Percentiles rank a stretch among this genome's conserved stretches.
phyloP scores from a whole-genome alignment of 2,329 filamentous ascomycete genomes.

The Ceratocystis destructans region DNA sequence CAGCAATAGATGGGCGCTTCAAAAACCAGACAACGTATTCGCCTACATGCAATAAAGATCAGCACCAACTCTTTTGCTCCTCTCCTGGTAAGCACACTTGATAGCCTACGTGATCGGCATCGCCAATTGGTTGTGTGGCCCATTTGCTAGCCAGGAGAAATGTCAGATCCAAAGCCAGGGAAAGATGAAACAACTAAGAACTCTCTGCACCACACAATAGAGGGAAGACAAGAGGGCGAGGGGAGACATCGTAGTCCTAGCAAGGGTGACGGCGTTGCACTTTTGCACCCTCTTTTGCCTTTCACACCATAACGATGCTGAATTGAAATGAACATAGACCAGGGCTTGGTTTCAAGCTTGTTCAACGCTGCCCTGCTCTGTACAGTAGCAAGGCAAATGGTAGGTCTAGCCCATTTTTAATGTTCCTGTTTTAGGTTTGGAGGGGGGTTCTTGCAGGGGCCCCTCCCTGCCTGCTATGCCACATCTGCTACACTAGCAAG shows the following conservation, averaged over 20 bases:
- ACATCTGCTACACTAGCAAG: not conserved
- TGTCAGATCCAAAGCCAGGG: not conserved
- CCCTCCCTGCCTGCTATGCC: not conserved
- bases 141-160: not conserved
- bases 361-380: not conserved
- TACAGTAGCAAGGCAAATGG: not conserved
- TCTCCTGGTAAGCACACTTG: too few species aligned
- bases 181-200: not conserved
- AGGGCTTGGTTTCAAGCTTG: constrained; percentile 6
- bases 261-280: too few species aligned
- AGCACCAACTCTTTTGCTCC: not conserved
- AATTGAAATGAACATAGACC: not conserved
- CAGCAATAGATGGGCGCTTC: too few species aligned
- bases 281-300: not conserved
- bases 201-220: not conserved
- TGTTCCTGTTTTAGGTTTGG: constrained; percentile 1
- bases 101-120: not conserved
- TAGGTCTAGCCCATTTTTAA: not conserved
- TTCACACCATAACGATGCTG: not conserved
- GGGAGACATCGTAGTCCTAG: too few species aligned
- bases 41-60: not conserved
- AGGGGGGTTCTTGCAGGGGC: not conserved
- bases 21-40: too few species aligned
- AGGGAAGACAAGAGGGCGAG: too few species aligned
- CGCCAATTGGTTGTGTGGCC: not conserved